Evolutionary conservation across 495 filamentous ascomycete genomes (phyloP).

Genomic region (Hypoxylon cercidicola): DNA sequence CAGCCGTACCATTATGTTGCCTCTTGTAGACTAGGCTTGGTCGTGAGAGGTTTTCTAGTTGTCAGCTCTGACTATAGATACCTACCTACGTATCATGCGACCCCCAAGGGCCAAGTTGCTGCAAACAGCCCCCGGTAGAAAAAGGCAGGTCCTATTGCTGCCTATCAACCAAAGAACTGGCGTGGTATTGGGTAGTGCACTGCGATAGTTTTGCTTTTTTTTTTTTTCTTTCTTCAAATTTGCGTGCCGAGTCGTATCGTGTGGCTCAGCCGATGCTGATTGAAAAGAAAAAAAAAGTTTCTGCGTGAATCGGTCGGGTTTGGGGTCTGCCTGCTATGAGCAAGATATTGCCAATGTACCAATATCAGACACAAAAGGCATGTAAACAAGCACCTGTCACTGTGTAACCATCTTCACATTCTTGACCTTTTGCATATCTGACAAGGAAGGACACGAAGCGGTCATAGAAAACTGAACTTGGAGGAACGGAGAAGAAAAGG

Average conservation of each 20-base stretch:
- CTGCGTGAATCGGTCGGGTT: constrained; percentile 33
- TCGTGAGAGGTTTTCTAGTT: constrained; percentile 7
- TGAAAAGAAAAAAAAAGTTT: constrained; percentile 36
- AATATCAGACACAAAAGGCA: neutral
- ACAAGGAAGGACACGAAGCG: constrained; percentile 5
- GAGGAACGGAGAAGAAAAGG: constrained; percentile 3
- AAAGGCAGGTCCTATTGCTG: constrained; percentile 10
- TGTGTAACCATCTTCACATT: constrained; percentile 1
- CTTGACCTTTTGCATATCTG: neutral
- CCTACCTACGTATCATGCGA: neutral
- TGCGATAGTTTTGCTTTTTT: constrained; percentile 37
- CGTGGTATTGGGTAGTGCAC: constrained; percentile 29
- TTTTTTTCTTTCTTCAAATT: constrained; percentile 11
- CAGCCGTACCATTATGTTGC: constrained; percentile 21
- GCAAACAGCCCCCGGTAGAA: constrained; percentile 7
- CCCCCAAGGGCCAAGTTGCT: neutral
- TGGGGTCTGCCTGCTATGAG: constrained; percentile 13
- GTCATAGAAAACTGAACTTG: constrained; percentile 15
- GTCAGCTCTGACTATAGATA: constrained; percentile 20
- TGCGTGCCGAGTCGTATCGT: constrained; percentile 36
- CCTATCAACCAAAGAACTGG: constrained; percentile 16
- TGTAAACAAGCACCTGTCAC: constrained; percentile 12
- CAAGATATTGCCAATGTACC: neutral
- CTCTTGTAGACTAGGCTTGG: constrained; percentile 10
- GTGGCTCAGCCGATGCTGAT: constrained; percentile 43